Conservation (phyloP, 495 filamentous ascomycete genomes). For the Rostrohypoxylon terebratum region DNA sequence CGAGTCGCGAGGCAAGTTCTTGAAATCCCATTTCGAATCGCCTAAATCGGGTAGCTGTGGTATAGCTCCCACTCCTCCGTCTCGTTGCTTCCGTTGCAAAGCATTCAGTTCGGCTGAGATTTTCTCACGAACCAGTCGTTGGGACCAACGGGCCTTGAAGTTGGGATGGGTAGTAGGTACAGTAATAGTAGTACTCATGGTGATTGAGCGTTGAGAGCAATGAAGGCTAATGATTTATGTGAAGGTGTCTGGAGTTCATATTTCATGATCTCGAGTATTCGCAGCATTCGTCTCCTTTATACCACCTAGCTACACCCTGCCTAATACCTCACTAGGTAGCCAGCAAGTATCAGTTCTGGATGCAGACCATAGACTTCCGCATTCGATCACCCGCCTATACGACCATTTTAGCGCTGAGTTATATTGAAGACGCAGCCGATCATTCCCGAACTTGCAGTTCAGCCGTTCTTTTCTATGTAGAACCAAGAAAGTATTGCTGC, state of each 20-base stretch:
- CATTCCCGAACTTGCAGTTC: no score
- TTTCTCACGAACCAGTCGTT: neutral
- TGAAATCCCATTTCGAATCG: neutral
- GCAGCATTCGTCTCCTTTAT: neutral
- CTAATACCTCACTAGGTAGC: no score
- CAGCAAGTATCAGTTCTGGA: no score
- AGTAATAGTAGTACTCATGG: neutral
- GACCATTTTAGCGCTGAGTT: no score
- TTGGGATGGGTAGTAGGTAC: neutral
- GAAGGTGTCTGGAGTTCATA: neutral
- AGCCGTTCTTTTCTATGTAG: neutral
- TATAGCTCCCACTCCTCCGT: no score
- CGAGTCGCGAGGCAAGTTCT: neutral
- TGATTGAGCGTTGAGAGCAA: neutral
- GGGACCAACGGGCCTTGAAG: neutral
- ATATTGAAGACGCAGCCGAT: no score
- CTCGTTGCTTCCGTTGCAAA: neutral
- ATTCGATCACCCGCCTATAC: no score
- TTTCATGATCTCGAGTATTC: neutral
- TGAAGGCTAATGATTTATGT: neutral
- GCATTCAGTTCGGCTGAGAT: neutral
- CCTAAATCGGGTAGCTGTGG: neutral
- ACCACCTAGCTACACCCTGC: neutral
- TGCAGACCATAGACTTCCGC: neutral
- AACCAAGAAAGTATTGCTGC: neutral